Evolutionary conservation across 257 asterid genomes (phyloP).

Genomic region (Plantago elongata): DNA sequence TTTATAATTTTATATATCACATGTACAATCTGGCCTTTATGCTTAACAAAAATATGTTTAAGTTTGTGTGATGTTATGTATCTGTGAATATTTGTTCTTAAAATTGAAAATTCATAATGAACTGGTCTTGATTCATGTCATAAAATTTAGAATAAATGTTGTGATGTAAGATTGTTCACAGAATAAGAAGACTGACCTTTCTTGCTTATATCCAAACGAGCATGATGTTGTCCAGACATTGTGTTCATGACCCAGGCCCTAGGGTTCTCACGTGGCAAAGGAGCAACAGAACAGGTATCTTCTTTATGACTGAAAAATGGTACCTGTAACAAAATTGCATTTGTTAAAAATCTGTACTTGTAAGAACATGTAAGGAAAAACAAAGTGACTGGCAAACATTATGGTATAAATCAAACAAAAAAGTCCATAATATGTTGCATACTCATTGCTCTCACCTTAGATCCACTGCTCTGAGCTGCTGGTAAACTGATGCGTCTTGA

Average conservation of each 20-base stretch:
- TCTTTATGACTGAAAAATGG: constrained; percentile 27
- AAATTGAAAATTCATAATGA: too few relatives aligned
- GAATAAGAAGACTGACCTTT: constrained; percentile 1
- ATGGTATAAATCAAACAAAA: background rate
- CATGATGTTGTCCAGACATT: background rate
- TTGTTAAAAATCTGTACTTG: constrained; percentile 21
- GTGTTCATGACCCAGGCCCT: constrained; percentile 22
- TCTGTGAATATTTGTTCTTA: too few relatives aligned
- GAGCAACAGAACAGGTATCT: constrained; percentile 12
- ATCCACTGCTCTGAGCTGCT: constrained; percentile 21
- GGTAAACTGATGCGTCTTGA: constrained; percentile 22
- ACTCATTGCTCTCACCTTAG: constrained; percentile 21
- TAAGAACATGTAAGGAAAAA: background rate
- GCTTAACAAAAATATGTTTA: too few relatives aligned
- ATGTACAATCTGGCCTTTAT: too few relatives aligned
- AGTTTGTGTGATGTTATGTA: too few relatives aligned
- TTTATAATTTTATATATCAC: background rate
- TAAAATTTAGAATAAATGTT: too few relatives aligned
- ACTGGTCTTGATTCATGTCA: too few relatives aligned
- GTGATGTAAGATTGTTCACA: background rate
- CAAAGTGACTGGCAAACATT: background rate
- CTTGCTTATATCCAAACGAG: background rate
- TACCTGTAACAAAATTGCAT: constrained; percentile 23
- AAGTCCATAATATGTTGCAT: background rate
- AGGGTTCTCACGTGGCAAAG: constrained; percentile 29